phyloP scores from a whole-genome alignment of 306 rosid species.

The Corylus heterophylla region DNA sequence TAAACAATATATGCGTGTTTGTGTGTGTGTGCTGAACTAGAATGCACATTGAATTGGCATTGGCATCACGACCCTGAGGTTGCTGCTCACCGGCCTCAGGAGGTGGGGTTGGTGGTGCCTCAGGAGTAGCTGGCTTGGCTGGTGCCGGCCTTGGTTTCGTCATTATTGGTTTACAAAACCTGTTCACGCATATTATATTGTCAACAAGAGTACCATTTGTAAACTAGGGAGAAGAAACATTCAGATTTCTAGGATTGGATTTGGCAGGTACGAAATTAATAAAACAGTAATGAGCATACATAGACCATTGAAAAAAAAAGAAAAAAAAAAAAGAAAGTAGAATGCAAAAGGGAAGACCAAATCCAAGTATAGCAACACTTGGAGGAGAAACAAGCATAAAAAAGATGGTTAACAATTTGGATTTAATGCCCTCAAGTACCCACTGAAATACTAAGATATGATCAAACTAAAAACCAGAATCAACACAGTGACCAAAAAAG shows the following conservation, averaged over 20 bases:
- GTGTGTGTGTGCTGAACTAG: not conserved
- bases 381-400: not conserved
- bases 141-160: slow-evolving; percentile 76
- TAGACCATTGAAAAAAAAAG: not conserved
- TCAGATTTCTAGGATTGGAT: not conserved
- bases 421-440: not conserved
- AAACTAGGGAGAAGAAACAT: not conserved
- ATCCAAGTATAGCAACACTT: not conserved
- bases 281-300: not conserved
- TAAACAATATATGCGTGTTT: not conserved
- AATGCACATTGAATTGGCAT: not conserved
- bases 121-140: slow-evolving; percentile 62
- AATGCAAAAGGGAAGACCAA: not conserved
- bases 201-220: too few relatives aligned
- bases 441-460: not conserved
- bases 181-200: not conserved
- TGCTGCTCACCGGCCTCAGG: too few relatives aligned
- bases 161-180: slow-evolving; percentile 88
- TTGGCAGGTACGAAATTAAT: not conserved
- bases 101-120: slow-evolving; percentile 34
- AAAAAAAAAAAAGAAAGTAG: not conserved
- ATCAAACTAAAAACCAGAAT: not conserved
- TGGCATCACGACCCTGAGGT: too few relatives aligned
- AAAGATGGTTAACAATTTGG: not conserved
- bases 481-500: not conserved